These are phyloP conservation scores for Globisporangium heterothallicum DNA, from an alignment of 352 stramenopile genomes.

Conservation along the genomic window DNA sequence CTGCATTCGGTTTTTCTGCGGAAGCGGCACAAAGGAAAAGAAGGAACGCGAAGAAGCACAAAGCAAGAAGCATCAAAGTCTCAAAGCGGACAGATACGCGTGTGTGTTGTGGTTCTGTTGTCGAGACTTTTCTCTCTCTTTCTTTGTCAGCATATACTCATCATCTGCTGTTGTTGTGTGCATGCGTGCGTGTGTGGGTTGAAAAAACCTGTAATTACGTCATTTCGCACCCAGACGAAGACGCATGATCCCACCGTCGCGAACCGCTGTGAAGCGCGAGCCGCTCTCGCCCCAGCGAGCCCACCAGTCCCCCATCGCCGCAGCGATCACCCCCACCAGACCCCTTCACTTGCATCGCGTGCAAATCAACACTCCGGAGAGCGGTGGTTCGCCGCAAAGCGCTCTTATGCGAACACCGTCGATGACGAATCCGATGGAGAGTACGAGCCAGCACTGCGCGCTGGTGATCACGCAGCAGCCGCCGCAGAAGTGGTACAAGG, in stretches of 20 bases:
- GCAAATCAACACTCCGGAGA: background rate
- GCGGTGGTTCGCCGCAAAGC: background rate
- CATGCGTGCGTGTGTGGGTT: constrained; percentile 7
- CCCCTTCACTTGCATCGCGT: background rate
- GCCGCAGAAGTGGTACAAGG: constrained; percentile 69
- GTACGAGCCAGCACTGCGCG: constrained; percentile 17
- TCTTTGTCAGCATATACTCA: too few relatives aligned
- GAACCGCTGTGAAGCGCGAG: constrained; percentile 7
- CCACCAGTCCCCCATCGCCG: too few relatives aligned
- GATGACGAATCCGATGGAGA: constrained; percentile 1
- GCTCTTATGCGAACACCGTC: constrained; percentile 12
- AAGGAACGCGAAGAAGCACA: constrained; percentile 1
- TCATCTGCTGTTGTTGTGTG: too few relatives aligned
- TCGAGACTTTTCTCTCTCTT: too few relatives aligned
- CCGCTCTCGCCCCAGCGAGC: constrained; percentile 2
- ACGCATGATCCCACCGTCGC: constrained; percentile 9
- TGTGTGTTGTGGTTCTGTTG: too few relatives aligned
- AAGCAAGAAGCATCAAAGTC: background rate
- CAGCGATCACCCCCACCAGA: background rate
- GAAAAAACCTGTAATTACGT: constrained; percentile 15
- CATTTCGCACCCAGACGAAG: background rate
- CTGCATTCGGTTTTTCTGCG: too few relatives aligned
- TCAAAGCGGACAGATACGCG: too few relatives aligned
- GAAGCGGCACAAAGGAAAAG: background rate
- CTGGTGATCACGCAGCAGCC: constrained; percentile 58